Evolutionary conservation across 495 filamentous ascomycete species (phyloP).

Genomic region (Xylaria acuta): DNA sequence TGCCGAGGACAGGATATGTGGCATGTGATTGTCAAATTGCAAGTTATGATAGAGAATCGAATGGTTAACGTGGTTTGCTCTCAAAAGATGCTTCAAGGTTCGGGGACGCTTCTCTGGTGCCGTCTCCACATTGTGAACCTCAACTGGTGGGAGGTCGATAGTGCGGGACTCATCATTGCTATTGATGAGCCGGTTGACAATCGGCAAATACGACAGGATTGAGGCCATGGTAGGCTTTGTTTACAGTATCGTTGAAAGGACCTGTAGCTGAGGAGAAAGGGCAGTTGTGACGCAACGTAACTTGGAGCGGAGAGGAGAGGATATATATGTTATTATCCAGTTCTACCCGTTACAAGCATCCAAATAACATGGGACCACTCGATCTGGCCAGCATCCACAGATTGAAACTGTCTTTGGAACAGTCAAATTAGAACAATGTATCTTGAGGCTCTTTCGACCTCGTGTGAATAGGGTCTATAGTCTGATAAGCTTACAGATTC

Average conservation of each 20-base stretch:
- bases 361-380: not conserved
- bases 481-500: not conserved
- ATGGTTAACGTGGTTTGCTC: slow-evolving; percentile 89
- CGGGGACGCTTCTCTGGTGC: slow-evolving; percentile 76
- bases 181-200: slow-evolving; percentile 52
- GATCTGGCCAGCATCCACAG: not conserved
- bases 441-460: not conserved
- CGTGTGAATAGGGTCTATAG: too few relatives aligned
- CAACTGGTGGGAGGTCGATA: slow-evolving; percentile 72
- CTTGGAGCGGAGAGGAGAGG: not conserved
- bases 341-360: not conserved
- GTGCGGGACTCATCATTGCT: slow-evolving; percentile 35
- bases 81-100: slow-evolving; percentile 86
- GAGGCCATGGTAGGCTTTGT: slow-evolving; percentile 44
- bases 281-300: slow-evolving; percentile 25
- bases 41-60: slow-evolving; percentile 80
- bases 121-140: slow-evolving; percentile 79
- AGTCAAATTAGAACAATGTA: not conserved
- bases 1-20: slow-evolving; percentile 84
- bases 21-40: slow-evolving; percentile 84
- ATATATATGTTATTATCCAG: not conserved
- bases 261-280: slow-evolving; percentile 23
- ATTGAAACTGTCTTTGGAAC: not conserved
- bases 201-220: slow-evolving; percentile 56
- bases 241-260: slow-evolving; percentile 18